Percentiles rank a stretch among this genome's conserved stretches.
Conservation (phyloP, 2,329 filamentous ascomycete species). For the Aspergillus cejpii region DNA sequence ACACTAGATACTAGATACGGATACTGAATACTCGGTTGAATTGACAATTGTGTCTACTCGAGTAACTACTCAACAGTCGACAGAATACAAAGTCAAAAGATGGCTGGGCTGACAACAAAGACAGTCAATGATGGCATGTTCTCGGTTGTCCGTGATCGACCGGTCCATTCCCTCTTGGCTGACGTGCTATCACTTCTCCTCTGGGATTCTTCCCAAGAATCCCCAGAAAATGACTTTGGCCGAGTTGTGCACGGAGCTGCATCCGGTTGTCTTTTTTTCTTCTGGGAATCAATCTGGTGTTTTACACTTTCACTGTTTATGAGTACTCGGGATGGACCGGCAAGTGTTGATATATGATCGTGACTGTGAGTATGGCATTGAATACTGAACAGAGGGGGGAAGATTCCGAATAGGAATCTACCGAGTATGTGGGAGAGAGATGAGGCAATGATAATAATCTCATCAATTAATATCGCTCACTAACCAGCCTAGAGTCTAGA, state of each 20-base stretch:
- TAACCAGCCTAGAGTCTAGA: no score
- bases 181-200: neutral
- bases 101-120: neutral
- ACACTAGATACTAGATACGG: no score
- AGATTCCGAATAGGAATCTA: no score
- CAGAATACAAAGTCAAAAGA: neutral
- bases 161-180: slow-evolving; percentile 2
- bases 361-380: no score
- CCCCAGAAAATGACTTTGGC: slow-evolving; percentile 25
- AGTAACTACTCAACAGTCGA: no score
- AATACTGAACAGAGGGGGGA: no score
- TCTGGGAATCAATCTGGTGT: neutral
- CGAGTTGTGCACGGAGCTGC: slow-evolving; percentile 21
- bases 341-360: no score
- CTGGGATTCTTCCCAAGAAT: no score
- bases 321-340: neutral
- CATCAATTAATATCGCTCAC: neutral
- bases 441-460: slow-evolving; percentile 1
- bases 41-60: neutral
- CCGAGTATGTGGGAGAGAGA: no score
- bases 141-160: neutral
- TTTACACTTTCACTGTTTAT: neutral
- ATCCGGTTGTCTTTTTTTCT: slow-evolving; percentile 6
- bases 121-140: neutral
- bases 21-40: no score